Evolutionary conservation across 192 early-diverging fungal genomes (phyloP).

Genomic region (Coemansia sp.): DNA sequence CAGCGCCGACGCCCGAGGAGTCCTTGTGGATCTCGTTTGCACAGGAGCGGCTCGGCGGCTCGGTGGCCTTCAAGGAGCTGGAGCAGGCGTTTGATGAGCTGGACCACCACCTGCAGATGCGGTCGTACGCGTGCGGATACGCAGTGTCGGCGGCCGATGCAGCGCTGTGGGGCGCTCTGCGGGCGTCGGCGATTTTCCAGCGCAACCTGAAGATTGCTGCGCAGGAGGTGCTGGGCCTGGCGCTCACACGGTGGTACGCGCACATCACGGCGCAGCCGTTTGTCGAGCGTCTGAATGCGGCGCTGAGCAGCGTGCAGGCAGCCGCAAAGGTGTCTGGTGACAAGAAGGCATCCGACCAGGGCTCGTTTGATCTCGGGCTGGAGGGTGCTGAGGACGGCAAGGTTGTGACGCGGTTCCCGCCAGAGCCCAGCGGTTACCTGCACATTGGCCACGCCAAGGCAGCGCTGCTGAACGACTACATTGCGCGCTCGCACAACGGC

Average conservation of each 20-base stretch:
- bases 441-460: slow-evolving; percentile 99
- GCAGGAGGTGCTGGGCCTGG: slow-evolving; percentile 57
- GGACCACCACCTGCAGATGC: slow-evolving; percentile 80
- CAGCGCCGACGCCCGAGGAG: slow-evolving; percentile 14
- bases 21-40: slow-evolving; percentile 76
- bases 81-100: slow-evolving; percentile 65
- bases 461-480: slow-evolving; percentile 95
- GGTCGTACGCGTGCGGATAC: slow-evolving; percentile 82
- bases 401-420: slow-evolving; percentile 98
- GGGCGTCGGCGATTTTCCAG: slow-evolving; percentile 74
- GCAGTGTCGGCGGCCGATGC: slow-evolving; percentile 75
- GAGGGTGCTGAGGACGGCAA: slow-evolving; percentile 75
- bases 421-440: slow-evolving; percentile 97
- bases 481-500: slow-evolving; percentile 88
- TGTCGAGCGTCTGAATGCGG: slow-evolving; percentile 45
- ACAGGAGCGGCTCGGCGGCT: slow-evolving; percentile 54
- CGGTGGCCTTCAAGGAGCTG: slow-evolving; percentile 69
- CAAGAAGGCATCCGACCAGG: slow-evolving; percentile 68
- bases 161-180: slow-evolving; percentile 84
- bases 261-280: slow-evolving; percentile 63
- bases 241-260: slow-evolving; percentile 81
- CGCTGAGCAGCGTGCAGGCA: slow-evolving; percentile 4
- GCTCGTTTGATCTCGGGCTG: slow-evolving; percentile 91
- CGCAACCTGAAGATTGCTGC: slow-evolving; percentile 68
- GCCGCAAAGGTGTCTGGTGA: slow-evolving; percentile 8